These are phyloP conservation scores for Calvatia gigantea DNA, from an alignment of 768 basidiomycete genomes.

Conservation along the genomic window DNA sequence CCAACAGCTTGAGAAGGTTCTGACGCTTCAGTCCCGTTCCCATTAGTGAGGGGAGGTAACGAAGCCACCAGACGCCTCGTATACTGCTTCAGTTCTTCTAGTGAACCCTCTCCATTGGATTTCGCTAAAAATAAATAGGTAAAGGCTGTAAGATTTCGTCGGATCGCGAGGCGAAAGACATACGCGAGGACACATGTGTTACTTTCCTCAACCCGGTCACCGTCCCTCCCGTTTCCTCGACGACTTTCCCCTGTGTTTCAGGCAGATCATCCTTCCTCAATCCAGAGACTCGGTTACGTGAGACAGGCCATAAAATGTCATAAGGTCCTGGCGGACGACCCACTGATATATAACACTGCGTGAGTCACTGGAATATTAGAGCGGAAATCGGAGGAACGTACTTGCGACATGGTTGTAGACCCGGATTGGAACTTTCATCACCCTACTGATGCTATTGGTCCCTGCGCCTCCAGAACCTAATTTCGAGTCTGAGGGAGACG, in stretches of 20 bases:
- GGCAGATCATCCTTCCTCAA: slow-evolving; percentile 19
- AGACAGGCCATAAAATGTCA: slow-evolving; percentile 80
- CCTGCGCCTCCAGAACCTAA: slow-evolving; percentile 28
- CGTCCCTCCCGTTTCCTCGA: slow-evolving; percentile 26
- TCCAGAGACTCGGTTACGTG: slow-evolving; percentile 24
- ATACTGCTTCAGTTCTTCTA: slow-evolving; percentile 50
- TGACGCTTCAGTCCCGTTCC: not conserved
- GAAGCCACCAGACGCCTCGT: slow-evolving; percentile 47
- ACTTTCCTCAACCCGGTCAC: slow-evolving; percentile 15
- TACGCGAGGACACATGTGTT: slow-evolving; percentile 23
- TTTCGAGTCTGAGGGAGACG: slow-evolving; percentile 22
- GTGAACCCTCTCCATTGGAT: slow-evolving; percentile 14
- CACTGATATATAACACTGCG: slow-evolving; percentile 35
- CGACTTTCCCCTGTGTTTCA: slow-evolving; percentile 35
- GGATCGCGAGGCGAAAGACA: slow-evolving; percentile 7
- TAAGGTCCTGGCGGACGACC: slow-evolving; percentile 61
- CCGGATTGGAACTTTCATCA: slow-evolving; percentile 90
- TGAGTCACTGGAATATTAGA: not conserved
- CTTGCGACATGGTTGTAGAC: slow-evolving; percentile 87
- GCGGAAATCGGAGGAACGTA: slow-evolving; percentile 29
- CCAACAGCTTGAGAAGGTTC: not conserved
- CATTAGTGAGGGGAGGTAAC: slow-evolving; percentile 28
- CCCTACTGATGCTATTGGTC: slow-evolving; percentile 56
- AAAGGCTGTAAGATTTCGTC: slow-evolving; percentile 2
- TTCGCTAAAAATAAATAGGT: slow-evolving; percentile 12